A percentile compares a stretch with the other conserved stretches of the same genome.
These are phyloP conservation scores for Trypanosoma congolense DNA, from an alignment of 208 protist genomes.

Conservation along the genomic window DNA sequence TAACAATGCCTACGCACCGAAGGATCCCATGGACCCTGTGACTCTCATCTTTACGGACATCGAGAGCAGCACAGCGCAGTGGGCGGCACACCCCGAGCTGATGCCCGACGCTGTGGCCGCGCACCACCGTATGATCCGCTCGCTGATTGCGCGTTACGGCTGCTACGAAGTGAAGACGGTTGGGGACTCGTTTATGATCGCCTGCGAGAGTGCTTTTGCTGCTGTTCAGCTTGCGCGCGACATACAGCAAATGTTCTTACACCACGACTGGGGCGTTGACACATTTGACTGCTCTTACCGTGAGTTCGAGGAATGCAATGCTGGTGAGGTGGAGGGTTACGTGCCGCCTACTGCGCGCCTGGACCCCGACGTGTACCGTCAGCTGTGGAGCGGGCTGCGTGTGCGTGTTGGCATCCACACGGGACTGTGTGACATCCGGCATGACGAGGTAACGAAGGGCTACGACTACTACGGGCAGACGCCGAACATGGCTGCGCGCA, in stretches of 20 bases:
- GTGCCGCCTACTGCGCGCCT: conserved; percentile 30
- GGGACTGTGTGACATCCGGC: conserved; percentile 41
- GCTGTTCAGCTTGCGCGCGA: background rate
- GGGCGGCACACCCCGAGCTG: conserved; percentile 40
- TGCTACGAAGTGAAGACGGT: conserved; percentile 84
- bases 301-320: conserved; percentile 28
- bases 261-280: conserved; percentile 36
- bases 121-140: conserved; percentile 59
- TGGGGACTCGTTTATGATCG: conserved; percentile 54
- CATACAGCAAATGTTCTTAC: conserved; percentile 3
- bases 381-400: conserved; percentile 41
- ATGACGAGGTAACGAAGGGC: conserved; percentile 35
- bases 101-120: conserved; percentile 55
- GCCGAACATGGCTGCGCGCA: conserved; percentile 3
- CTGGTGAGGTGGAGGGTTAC: conserved; percentile 11
- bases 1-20: conserved; percentile 45
- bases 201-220: background rate
- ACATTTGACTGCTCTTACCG: conserved; percentile 39
- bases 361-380: conserved; percentile 23
- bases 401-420: conserved; percentile 54
- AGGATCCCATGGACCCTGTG: conserved; percentile 30
- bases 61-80: conserved; percentile 73
- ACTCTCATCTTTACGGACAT: conserved; percentile 79
- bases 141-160: conserved; percentile 41
- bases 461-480: conserved; percentile 5